Evolutionary conservation across 352 stramenopile genomes (phyloP).

Genomic region (Phytopythium aichiense): DNA sequence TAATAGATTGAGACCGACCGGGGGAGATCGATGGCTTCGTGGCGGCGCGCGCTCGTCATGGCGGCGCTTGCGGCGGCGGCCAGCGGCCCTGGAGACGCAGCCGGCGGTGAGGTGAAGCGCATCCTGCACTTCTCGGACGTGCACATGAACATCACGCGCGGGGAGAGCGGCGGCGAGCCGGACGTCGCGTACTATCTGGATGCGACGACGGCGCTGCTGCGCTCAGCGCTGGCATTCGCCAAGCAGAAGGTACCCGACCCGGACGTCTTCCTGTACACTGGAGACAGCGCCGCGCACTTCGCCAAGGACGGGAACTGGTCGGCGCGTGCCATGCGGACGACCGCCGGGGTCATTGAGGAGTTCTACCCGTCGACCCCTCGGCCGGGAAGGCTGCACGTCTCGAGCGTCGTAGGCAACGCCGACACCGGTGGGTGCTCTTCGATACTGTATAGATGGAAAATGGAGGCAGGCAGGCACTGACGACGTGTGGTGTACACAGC

Average conservation of each 20-base stretch:
- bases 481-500: conserved; percentile 18
- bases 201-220: conserved; percentile 20
- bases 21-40: neutral
- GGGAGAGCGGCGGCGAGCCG: conserved; percentile 13
- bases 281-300: conserved; percentile 49
- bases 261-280: conserved; percentile 66
- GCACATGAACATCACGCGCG: conserved; percentile 46
- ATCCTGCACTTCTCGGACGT: conserved; percentile 74
- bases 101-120: conserved; percentile 1
- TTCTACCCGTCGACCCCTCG: neutral
- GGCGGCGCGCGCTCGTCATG: conserved; percentile 2
- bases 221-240: conserved; percentile 48
- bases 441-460: neutral
- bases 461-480: neutral
- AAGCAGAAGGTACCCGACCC: conserved; percentile 35
- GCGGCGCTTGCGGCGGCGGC: conserved; percentile 3
- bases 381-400: conserved; percentile 3
- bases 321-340: neutral
- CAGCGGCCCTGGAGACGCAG: neutral
- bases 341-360: conserved; percentile 1
- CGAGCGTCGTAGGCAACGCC: conserved; percentile 7
- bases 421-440: conserved; percentile 9
- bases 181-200: conserved; percentile 28
- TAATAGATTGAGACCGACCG: no score
- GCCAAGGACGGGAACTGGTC: neutral